Evolutionary conservation across 805 yeast genomes (phyloP), one percentile per base, ranked within the genome.

Genomic region (Ogataea methanolica): DNA sequence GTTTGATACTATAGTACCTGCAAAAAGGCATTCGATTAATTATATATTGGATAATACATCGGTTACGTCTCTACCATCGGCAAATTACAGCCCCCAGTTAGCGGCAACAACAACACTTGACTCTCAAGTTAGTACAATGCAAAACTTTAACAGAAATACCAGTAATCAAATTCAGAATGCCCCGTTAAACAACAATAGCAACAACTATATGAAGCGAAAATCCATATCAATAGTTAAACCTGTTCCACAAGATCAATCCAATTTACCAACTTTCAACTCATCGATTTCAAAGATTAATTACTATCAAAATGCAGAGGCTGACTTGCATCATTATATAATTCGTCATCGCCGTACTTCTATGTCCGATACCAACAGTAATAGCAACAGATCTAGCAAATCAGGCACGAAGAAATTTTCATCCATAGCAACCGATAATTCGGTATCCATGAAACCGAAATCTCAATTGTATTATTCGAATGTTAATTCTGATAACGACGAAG

Each of bases 1-100:
- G 4, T 47, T 60, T 29, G 66, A 63, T 35, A 65, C 66, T 0
- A 54, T 55, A 7, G 53, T 51, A 7, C 65, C 63, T 5, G 36
- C 46, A 9, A 48, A 48, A 31, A 36, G 57, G 6, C 55, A 46
- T 21, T 43, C 41, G 17, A 22, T 43, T 4, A 43, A 42, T 16
- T 44, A 46, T 15, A 41, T 41, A 11, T n/a, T 43, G 14, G 45
- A 46, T 17, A 16, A 12, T 34, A 22, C 39, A 8, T 36, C 48
- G 21, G 36, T 33, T 15, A 8, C 37, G 7, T 36, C 45, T 34
- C 26, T 16, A 16, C 36, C 39, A 17, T 36, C 52, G 5, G 5
- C 37, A 12, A 33, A n/a, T 21, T 26, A 14, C 16, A 21, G 29
- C 12, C 34, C 34, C 6, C 31, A 9, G 9, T 26, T 26, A 26